Evolutionary conservation across 257 asterid genomes (phyloP).

Genomic region (Solanum chaucha): DNA sequence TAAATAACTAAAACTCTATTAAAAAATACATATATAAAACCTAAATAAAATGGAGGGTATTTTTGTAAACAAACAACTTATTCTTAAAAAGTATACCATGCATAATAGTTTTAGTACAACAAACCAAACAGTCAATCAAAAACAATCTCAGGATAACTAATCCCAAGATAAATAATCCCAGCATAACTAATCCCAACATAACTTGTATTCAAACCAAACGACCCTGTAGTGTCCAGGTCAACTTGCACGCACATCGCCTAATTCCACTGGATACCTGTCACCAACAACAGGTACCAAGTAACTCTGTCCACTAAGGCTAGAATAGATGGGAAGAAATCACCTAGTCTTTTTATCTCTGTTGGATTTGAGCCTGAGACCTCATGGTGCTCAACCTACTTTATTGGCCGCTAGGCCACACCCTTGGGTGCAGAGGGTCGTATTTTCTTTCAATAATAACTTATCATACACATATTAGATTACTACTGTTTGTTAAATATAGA

Average conservation of each 20-base stretch:
- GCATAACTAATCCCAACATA: too few species aligned
- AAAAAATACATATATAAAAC: too few species aligned
- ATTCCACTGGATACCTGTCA: neutral
- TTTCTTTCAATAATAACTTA: neutral
- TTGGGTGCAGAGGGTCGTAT: neutral
- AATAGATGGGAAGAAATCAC: neutral
- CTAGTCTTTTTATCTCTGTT: neutral
- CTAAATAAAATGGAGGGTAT: too few species aligned
- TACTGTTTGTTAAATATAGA: neutral
- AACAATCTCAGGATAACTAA: too few species aligned
- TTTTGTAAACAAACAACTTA: too few species aligned
- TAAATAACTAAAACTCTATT: too few species aligned
- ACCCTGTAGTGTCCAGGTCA: neutral
- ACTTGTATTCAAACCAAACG: too few species aligned
- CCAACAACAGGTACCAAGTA: neutral
- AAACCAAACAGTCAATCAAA: too few species aligned
- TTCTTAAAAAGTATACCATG: too few species aligned
- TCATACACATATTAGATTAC: neutral
- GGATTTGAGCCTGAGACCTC: neutral
- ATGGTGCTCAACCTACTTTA: neutral
- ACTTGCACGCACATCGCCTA: neutral
- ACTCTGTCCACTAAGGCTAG: neutral
- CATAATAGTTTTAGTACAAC: too few species aligned
- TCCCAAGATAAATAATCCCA: too few species aligned
- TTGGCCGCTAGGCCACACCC: neutral